Percentiles rank a stretch among this genome's conserved stretches.
phyloP scores from a whole-genome alignment of 257 asterid species.

The Prunella vulgaris region DNA sequence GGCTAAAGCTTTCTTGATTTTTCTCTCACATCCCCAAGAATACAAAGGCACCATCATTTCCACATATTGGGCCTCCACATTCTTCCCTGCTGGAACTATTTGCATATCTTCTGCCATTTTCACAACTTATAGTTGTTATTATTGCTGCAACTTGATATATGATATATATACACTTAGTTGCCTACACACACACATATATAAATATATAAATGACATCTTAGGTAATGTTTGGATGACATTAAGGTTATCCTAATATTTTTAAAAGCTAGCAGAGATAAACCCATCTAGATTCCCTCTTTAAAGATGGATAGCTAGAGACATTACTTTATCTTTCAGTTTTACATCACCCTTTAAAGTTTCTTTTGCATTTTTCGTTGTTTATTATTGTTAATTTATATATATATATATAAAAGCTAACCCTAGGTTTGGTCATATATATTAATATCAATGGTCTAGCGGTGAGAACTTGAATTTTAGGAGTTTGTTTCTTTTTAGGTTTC shows the following conservation, averaged over 20 bases:
- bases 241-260: conserved; percentile 7
- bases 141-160: not conserved
- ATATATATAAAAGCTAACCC: not conserved
- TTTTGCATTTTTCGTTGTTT: not conserved
- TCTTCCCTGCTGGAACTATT: conserved; percentile 50
- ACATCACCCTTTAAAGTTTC: conserved; percentile 3
- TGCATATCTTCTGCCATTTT: conserved; percentile 48
- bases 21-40: conserved; percentile 80
- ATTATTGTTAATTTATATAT: not conserved
- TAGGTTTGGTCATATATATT: not conserved
- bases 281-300: conserved; percentile 29
- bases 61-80: conserved; percentile 81
- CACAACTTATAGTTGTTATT: not conserved
- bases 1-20: conserved; percentile 68
- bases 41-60: conserved; percentile 93
- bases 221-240: conserved; percentile 2
- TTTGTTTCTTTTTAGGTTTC: no score
- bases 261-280: conserved; percentile 27
- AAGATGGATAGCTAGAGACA: conserved; percentile 21
- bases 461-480: no score
- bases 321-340: conserved; percentile 15
- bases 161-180: not conserved
- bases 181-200: not conserved
- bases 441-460: no score
- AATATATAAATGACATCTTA: not conserved